Percentiles rank a stretch among this genome's conserved stretches.
phyloP scores from a whole-genome alignment of 371 early-diverging fungal species.

The Mucor racemosus region DNA sequence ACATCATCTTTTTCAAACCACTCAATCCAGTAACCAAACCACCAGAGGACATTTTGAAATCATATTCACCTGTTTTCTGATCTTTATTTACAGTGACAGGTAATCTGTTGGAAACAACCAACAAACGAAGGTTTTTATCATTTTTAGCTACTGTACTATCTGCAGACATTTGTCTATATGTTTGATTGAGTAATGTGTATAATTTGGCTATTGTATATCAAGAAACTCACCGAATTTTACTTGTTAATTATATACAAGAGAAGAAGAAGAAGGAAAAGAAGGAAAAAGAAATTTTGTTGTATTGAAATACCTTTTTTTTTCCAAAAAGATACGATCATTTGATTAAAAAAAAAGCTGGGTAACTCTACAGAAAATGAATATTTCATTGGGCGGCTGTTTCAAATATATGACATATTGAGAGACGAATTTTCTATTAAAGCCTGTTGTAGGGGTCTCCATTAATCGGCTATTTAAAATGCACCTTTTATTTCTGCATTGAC shows the following conservation, averaged over 20 bases:
- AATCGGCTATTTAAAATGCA: slow-evolving; percentile 14
- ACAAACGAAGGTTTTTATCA: slow-evolving; percentile 66
- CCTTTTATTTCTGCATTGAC: slow-evolving; percentile 25
- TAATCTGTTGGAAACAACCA: slow-evolving; percentile 99
- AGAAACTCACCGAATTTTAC: background rate
- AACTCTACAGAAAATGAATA: background rate
- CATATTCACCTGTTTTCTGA: slow-evolving; percentile 55
- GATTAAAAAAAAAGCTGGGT: slow-evolving; percentile 3
- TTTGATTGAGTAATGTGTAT: background rate
- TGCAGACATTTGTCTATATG: slow-evolving; percentile 12
- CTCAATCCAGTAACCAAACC: slow-evolving; percentile 98
- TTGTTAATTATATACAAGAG: background rate
- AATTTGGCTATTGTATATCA: background rate
- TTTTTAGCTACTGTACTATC: slow-evolving; percentile 24
- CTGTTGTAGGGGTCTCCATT: slow-evolving; percentile 7
- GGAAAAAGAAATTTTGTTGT: background rate
- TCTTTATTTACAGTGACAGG: slow-evolving; percentile 95
- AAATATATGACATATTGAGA: slow-evolving; percentile 11
- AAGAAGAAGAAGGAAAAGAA: slow-evolving; percentile 10
- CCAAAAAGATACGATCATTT: slow-evolving; percentile 18
- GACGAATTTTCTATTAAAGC: background rate
- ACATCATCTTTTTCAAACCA: slow-evolving; percentile 93
- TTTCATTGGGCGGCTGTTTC: slow-evolving; percentile 16
- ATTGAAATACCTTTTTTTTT: background rate
- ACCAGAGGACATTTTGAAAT: slow-evolving; percentile 93